A percentile compares a stretch with the other conserved stretches of the same genome.
phyloP scores from a whole-genome alignment of 2,329 filamentous ascomycete species.

The Thielaviopsis musarum region DNA sequence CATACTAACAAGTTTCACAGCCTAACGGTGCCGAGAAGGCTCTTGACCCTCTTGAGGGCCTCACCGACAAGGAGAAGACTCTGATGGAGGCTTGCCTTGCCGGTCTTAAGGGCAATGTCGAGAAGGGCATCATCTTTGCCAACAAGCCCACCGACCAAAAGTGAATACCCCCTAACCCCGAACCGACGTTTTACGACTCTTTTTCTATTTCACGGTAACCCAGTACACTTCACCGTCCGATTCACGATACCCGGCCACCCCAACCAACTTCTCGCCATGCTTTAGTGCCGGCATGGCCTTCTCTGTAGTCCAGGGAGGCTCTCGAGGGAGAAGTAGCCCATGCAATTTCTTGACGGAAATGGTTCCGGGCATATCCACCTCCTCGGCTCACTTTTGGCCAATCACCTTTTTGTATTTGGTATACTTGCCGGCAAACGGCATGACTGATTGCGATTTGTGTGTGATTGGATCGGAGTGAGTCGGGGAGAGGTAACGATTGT shows the following conservation, averaged over 20 bases:
- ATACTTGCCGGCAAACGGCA: too few relatives aligned
- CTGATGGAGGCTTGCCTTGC: constrained; percentile 60
- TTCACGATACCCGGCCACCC: constrained; percentile 1
- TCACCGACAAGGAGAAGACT: constrained; percentile 77
- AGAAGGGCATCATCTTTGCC: constrained; percentile 82
- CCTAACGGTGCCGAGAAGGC: constrained; percentile 74
- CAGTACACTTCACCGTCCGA: constrained; percentile 1
- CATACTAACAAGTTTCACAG: constrained; percentile 29
- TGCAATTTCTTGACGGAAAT: too few relatives aligned
- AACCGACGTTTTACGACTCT: not conserved
- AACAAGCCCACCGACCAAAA: constrained; percentile 67
- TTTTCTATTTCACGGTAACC: not conserved
- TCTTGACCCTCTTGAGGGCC: constrained; percentile 56
- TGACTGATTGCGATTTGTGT: too few relatives aligned
- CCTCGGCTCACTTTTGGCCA: too few relatives aligned
- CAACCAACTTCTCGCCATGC: not conserved
- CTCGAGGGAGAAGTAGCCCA: not conserved
- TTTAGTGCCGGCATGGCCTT: not conserved
- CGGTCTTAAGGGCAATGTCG: constrained; percentile 81
- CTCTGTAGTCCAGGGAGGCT: not conserved
- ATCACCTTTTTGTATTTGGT: too few relatives aligned
- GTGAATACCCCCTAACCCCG: constrained; percentile 34
- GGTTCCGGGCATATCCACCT: not conserved
- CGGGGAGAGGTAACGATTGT: too few relatives aligned
- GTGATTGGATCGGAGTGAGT: too few relatives aligned